phyloP scores from a whole-genome alignment of 306 rosid genomes.

The Citrullus colocynthis region DNA sequence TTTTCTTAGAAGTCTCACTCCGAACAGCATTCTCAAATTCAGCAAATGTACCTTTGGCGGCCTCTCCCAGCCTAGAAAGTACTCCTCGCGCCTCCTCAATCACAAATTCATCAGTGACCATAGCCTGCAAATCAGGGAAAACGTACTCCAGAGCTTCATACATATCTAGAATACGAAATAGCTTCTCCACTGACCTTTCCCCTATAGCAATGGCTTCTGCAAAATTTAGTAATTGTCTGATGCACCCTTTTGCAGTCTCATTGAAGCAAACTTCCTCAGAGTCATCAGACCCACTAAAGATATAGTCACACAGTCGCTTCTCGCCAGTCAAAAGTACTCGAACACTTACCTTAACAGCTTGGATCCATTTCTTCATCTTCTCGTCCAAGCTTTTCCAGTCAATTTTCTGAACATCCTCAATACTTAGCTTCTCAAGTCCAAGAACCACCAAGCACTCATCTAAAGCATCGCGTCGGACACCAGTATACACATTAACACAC shows the following conservation, averaged over 20 bases:
- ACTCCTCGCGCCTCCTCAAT: slow-evolving; percentile 56
- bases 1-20: slow-evolving; percentile 66
- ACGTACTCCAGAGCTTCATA: slow-evolving; percentile 61
- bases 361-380: slow-evolving; percentile 98
- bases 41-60: slow-evolving; percentile 69
- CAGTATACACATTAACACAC: slow-evolving; percentile 70
- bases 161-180: slow-evolving; percentile 90
- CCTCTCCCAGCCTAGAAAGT: slow-evolving; percentile 54
- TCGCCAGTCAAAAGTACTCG: slow-evolving; percentile 59
- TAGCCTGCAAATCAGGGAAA: slow-evolving; percentile 41
- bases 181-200: slow-evolving; percentile 70
- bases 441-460: slow-evolving; percentile 69
- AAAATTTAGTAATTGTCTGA: slow-evolving; percentile 72
- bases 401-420: slow-evolving; percentile 82
- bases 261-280: slow-evolving; percentile 58
- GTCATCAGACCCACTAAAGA: slow-evolving; percentile 52
- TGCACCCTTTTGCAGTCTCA: slow-evolving; percentile 71
- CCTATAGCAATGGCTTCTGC: slow-evolving; percentile 81
- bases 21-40: slow-evolving; percentile 89
- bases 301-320: slow-evolving; percentile 57
- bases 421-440: slow-evolving; percentile 76
- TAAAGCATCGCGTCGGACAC: slow-evolving; percentile 79
- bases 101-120: slow-evolving; percentile 50
- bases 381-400: slow-evolving; percentile 75
- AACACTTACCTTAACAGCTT: slow-evolving; percentile 62